A percentile compares a stretch with the other conserved stretches of the same genome.
Evolutionary conservation across 352 stramenopile genomes (phyloP).

Genomic region (Aphanomyces stellatus): DNA sequence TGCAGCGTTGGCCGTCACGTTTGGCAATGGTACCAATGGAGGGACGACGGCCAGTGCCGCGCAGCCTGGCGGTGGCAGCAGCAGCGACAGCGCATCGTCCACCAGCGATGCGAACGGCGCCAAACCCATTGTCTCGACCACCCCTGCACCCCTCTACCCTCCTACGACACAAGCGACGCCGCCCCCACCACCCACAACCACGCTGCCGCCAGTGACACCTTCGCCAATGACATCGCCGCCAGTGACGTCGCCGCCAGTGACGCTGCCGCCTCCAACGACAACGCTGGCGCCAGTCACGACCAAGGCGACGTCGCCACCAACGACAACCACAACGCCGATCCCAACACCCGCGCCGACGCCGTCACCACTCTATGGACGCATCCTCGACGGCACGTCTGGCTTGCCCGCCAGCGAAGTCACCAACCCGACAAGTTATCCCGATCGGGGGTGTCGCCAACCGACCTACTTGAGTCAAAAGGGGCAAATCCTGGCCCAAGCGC

Average conservation of each 20-base stretch:
- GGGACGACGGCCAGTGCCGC: too few species aligned
- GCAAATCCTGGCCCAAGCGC: constrained; percentile 30
- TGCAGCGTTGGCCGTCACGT: neutral
- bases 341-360: neutral
- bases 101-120: too few species aligned
- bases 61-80: too few species aligned
- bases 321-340: neutral
- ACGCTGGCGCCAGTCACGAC: neutral
- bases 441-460: constrained; percentile 34
- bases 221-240: too few species aligned
- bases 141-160: too few species aligned
- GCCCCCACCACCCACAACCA: too few species aligned
- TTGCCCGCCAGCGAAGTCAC: neutral
- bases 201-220: too few species aligned
- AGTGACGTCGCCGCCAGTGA: neutral
- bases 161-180: too few species aligned
- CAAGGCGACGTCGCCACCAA: neutral
- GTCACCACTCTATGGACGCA: neutral
- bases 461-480: constrained; percentile 56
- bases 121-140: too few species aligned
- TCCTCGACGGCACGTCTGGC: neutral
- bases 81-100: neutral
- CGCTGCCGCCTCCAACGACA: neutral
- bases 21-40: too few species aligned
- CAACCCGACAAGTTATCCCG: neutral